phyloP scores from a whole-genome alignment of 495 filamentous ascomycete species.

The Peziza echinospora region DNA sequence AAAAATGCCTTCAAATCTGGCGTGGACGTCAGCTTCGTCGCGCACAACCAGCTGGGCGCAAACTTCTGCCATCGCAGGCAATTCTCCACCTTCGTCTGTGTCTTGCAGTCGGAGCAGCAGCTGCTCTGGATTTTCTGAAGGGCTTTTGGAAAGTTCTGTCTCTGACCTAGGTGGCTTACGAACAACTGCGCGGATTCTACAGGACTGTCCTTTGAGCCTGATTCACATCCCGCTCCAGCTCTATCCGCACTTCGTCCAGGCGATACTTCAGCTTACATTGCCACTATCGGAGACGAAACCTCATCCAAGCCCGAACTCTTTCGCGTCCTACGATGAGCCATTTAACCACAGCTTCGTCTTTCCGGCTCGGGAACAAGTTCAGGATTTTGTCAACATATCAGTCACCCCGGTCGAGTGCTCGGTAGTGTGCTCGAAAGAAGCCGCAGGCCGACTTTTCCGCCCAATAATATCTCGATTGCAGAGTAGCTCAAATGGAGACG shows the following conservation, averaged over 20 bases:
- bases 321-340: conserved; percentile 3
- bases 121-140: conserved; percentile 11
- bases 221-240: conserved; percentile 76
- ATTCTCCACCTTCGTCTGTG: conserved; percentile 9
- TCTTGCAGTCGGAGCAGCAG: conserved; percentile 9
- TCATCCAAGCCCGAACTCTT: background rate
- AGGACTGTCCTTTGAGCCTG: conserved; percentile 74
- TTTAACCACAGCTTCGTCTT: background rate
- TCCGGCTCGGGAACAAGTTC: conserved; percentile 11
- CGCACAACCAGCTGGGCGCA: conserved; percentile 3
- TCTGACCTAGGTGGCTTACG: conserved; percentile 16
- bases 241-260: conserved; percentile 61
- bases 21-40: conserved; percentile 3
- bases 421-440: conserved; percentile 57
- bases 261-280: conserved; percentile 67
- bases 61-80: conserved; percentile 11
- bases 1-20: conserved; percentile 1
- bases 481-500: conserved; percentile 26
- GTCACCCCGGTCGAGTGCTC: conserved; percentile 87
- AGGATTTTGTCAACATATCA: conserved; percentile 80
- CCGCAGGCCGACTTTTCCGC: conserved; percentile 50
- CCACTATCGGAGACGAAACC: conserved; percentile 28
- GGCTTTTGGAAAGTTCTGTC: conserved; percentile 3
- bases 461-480: conserved; percentile 39
- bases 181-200: conserved; percentile 20